phyloP scores from a whole-genome alignment of 2,329 filamentous ascomycete genomes.

The Aspergillus sp. region DNA sequence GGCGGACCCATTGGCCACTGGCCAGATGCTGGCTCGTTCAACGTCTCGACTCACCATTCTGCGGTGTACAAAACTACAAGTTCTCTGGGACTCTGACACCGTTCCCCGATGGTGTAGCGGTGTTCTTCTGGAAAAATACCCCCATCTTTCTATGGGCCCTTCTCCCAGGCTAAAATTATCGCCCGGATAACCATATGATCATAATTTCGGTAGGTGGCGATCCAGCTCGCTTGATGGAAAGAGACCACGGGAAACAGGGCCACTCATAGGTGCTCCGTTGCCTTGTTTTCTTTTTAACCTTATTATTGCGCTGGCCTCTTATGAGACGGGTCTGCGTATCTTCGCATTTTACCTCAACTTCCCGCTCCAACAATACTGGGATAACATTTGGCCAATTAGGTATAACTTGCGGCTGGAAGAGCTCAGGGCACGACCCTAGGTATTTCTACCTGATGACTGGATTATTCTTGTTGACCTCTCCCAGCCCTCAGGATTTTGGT shows the following conservation, averaged over 20 bases:
- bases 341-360: conserved; percentile 1
- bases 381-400: not conserved
- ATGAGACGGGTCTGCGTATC: not conserved
- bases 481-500: conserved; percentile 25
- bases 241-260: not conserved
- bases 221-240: not conserved
- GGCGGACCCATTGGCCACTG: conserved; percentile 13
- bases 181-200: not conserved
- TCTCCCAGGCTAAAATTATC: conserved; percentile 2
- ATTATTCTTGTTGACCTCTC: conserved; percentile 12
- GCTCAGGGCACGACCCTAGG: not conserved
- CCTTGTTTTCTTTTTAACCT: conserved; percentile 6
- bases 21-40: conserved; percentile 15
- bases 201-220: conserved; percentile 1
- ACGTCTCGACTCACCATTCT: not conserved
- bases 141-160: not conserved
- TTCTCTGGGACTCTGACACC: not conserved
- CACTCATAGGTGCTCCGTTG: conserved; percentile 5
- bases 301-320: conserved; percentile 4
- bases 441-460: not conserved
- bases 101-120: not conserved
- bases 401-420: not conserved
- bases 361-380: conserved; percentile 1
- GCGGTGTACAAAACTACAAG: too few relatives aligned
- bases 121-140: not conserved